Evolutionary conservation across 2,329 filamentous ascomycete species (phyloP), one percentile per base, ranked within the genome.

Genomic region (Apiospora sp.): DNA sequence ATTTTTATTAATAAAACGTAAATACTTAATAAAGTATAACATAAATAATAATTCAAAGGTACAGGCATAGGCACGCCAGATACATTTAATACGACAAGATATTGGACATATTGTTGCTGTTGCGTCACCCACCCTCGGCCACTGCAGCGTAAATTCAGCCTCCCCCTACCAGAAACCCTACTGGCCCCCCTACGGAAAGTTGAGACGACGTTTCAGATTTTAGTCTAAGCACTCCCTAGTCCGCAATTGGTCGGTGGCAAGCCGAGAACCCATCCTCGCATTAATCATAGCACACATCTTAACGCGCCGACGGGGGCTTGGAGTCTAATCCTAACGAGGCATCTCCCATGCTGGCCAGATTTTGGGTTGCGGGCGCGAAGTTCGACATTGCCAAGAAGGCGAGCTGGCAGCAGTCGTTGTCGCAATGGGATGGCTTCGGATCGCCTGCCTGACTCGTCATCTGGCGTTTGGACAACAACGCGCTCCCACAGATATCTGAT

Each of bases 171-270:
- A 30, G 27, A 30, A 46, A 46, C 43, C 16, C 43, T 46, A 16
- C 44, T 19, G 22, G 44, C 46, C 46, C 46, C 46, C 30, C 34
- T 58, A 13, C 8, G 58, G 58, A 41, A 64, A 64, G 58, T 64
- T 41, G 44, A 69, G 67, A 69, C 67, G 67, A 69, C 48, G 67
- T 69, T 69, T 69, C 67, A 49, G 44, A 69, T 69, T 69, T 34
- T 49, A 34, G 44, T 69, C 44, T 69, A 37, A 49, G 44, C 44
- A 22, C 16, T 48, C n/a, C 44, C 34, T 34, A 49, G 24, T 30
- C 14, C 67, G 27, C 27, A 22, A 49, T 69, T 69, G 67, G 67
- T 69, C 30, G 67, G 27, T 44, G n/a, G n/a, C 34, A 64, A 64
- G 58, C 58, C 58, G 58, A 34, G 27, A 37, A 6, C 27, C 41